A percentile compares a stretch with the other conserved stretches of the same genome.
Conservation (phyloP, 1,284 basidiomycete genomes). For the Apiotrichum siamense region DNA sequence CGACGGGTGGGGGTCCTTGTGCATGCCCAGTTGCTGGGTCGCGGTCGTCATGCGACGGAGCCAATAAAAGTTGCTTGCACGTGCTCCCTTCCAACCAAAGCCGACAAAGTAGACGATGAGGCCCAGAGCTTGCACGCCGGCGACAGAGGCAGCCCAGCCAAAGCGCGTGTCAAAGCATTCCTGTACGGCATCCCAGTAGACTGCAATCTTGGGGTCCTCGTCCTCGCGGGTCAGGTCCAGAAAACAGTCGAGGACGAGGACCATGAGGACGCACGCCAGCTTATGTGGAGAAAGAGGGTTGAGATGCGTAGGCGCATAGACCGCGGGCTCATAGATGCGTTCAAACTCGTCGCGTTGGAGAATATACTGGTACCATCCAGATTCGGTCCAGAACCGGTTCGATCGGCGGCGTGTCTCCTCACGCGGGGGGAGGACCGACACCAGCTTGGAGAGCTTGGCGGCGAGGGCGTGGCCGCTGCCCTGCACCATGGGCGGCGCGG, state of each 20-base stretch:
- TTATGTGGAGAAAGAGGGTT: conserved; percentile 43
- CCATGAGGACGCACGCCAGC: conserved; percentile 41
- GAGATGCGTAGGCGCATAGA: conserved; percentile 31
- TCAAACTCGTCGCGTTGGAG: conserved; percentile 36
- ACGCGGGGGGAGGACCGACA: conserved; percentile 29
- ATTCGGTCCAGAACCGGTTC: conserved; percentile 27
- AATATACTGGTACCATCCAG: conserved; percentile 35
- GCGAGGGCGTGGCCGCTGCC: neutral
- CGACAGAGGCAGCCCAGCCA: conserved; percentile 37
- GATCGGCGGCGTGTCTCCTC: conserved; percentile 26
- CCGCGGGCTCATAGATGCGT: conserved; percentile 35
- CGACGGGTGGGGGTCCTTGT: conserved; percentile 39
- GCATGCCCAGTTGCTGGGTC: conserved; percentile 36
- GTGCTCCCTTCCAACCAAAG: conserved; percentile 38
- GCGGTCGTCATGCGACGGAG: conserved; percentile 38
- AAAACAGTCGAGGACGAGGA: conserved; percentile 36
- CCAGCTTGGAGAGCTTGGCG: conserved; percentile 21
- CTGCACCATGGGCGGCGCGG: conserved; percentile 6
- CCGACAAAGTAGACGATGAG: conserved; percentile 37
- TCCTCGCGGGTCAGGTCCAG: conserved; percentile 28
- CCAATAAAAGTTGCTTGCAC: conserved; percentile 40
- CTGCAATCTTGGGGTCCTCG: conserved; percentile 27
- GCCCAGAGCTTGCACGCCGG: conserved; percentile 39
- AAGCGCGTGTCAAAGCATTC: conserved; percentile 41
- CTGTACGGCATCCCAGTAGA: conserved; percentile 39